These are phyloP conservation scores for Ricinus communis DNA, from an alignment of 345 rosid genomes.

Conservation along the genomic window DNA sequence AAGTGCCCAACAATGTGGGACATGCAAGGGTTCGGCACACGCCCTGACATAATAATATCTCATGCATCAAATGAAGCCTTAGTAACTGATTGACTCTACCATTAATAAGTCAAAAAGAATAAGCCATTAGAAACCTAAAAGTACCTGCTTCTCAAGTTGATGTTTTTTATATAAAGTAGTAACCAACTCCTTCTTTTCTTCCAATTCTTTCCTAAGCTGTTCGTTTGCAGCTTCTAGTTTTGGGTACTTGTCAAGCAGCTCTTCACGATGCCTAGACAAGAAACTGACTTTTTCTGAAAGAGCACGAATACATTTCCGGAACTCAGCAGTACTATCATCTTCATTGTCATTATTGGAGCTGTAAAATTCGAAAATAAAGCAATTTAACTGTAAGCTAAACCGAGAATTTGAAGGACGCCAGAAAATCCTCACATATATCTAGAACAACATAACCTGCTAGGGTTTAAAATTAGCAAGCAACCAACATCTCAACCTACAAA, in stretches of 20 bases:
- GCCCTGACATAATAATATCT: too few species aligned
- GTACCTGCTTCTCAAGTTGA: constrained; percentile 95
- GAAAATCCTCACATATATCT: too few species aligned
- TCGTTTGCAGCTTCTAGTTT: constrained; percentile 70
- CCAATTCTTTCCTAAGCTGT: constrained; percentile 72
- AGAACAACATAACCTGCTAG: neutral
- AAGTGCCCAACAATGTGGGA: too few species aligned
- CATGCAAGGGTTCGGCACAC: too few species aligned
- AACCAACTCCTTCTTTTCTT: constrained; percentile 75
- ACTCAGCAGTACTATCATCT: constrained; percentile 70
- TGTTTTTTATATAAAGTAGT: constrained; percentile 78
- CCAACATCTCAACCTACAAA: too few species aligned
- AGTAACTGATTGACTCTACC: too few species aligned
- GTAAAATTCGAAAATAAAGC: constrained; percentile 32
- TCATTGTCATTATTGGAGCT: constrained; percentile 70
- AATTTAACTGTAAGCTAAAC: constrained; percentile 21
- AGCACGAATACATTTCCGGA: constrained; percentile 65
- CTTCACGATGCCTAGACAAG: constrained; percentile 72
- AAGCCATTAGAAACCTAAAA: too few species aligned
- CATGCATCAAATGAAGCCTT: too few species aligned
- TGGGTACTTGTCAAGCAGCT: constrained; percentile 69
- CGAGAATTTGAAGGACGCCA: too few species aligned
- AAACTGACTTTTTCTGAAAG: constrained; percentile 78
- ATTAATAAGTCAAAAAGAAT: too few species aligned
- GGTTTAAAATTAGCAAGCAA: neutral